Conservation (phyloP, 108 stramenopile species). For the Fragilaria crotonensis region DNA sequence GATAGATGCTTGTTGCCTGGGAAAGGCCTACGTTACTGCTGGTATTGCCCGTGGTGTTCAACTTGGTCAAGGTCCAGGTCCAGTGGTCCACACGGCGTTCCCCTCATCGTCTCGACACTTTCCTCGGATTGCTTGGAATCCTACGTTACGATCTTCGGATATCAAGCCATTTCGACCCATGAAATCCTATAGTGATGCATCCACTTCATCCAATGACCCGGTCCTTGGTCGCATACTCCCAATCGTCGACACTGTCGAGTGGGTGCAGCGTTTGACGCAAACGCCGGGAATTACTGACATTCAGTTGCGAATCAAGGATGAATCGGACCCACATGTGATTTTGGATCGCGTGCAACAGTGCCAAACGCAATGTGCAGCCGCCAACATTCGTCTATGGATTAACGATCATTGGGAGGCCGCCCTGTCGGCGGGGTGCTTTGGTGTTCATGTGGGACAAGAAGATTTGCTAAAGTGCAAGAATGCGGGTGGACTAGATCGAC, state of each 20-base stretch:
- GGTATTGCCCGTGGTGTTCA: slow-evolving; percentile 62
- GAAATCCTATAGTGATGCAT: slow-evolving; percentile 11
- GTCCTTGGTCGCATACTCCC: slow-evolving; percentile 68
- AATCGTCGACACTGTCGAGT: slow-evolving; percentile 71
- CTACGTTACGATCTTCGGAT: slow-evolving; percentile 18
- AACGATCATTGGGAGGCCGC: slow-evolving; percentile 89
- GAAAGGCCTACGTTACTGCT: slow-evolving; percentile 81
- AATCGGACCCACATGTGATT: slow-evolving; percentile 40
- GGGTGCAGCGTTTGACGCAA: slow-evolving; percentile 37
- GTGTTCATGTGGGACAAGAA: slow-evolving; percentile 92
- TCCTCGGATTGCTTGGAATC: slow-evolving; percentile 43
- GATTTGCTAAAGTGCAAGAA: slow-evolving; percentile 66
- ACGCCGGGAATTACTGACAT: slow-evolving; percentile 57
- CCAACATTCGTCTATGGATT: slow-evolving; percentile 80
- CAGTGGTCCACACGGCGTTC: slow-evolving; percentile 72
- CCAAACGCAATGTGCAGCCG: slow-evolving; percentile 45
- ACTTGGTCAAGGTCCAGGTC: slow-evolving; percentile 77
- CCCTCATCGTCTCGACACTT: slow-evolving; percentile 52
- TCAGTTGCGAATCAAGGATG: slow-evolving; percentile 78
- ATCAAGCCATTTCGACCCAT: slow-evolving; percentile 19
- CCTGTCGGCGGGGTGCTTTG: slow-evolving; percentile 68
- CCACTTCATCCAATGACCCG: slow-evolving; percentile 9
- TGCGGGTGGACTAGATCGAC: slow-evolving; percentile 41
- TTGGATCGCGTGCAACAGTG: slow-evolving; percentile 37
- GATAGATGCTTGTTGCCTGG: slow-evolving; percentile 72